phyloP scores from a whole-genome alignment of 2,329 filamentous ascomycete genomes.

The Leptosphaerulina australis region DNA sequence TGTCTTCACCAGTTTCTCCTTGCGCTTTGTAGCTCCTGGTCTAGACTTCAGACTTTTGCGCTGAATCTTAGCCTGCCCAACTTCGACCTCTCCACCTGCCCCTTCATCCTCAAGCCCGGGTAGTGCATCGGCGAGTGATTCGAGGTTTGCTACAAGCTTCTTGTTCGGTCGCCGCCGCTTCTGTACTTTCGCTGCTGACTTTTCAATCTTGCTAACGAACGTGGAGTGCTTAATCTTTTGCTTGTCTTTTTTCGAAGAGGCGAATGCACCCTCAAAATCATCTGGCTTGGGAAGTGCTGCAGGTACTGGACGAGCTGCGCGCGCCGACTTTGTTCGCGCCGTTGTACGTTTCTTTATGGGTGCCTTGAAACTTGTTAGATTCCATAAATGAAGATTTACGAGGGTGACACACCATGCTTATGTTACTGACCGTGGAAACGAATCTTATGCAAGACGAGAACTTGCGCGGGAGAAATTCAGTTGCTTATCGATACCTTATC shows the following conservation, averaged over 20 bases:
- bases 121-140: conserved; percentile 78
- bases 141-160: conserved; percentile 77
- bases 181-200: conserved; percentile 61
- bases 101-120: conserved; percentile 62
- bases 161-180: conserved; percentile 73
- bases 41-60: conserved; percentile 70
- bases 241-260: conserved; percentile 81
- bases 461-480: conserved; percentile 3
- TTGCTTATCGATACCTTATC: conserved; percentile 12
- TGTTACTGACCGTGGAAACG: background rate
- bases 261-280: conserved; percentile 60
- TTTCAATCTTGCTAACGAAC: conserved; percentile 78
- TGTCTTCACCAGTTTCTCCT: conserved; percentile 76
- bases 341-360: conserved; percentile 48
- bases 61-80: conserved; percentile 66
- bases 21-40: conserved; percentile 81
- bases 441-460: background rate
- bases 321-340: conserved; percentile 43
- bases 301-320: conserved; percentile 29
- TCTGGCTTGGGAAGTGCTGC: conserved; percentile 31
- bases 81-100: conserved; percentile 36
- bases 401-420: conserved; percentile 1
- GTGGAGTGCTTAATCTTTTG: conserved; percentile 78
- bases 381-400: fast-evolving
- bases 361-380: conserved; percentile 28